These are phyloP conservation scores for Trichoderma sp. DNA, from an alignment of 2,329 filamentous ascomycete genomes.

Conservation along the genomic window DNA sequence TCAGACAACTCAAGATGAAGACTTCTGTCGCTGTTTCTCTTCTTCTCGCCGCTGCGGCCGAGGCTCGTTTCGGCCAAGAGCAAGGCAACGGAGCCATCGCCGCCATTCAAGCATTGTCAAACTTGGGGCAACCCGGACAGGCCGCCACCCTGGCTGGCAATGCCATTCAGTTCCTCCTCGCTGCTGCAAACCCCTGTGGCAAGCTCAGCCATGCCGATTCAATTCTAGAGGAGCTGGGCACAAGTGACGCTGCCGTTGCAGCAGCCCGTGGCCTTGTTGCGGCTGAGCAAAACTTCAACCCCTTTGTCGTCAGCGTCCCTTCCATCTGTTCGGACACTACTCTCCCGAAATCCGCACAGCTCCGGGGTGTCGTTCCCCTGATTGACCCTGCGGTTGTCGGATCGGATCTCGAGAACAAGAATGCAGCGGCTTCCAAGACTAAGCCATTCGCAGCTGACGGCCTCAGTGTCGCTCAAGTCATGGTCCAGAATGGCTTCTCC, in stretches of 20 bases:
- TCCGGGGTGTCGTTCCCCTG: constrained; percentile 3
- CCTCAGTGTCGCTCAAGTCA: constrained; percentile 11
- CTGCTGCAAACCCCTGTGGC: constrained; percentile 10
- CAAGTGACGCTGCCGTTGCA: constrained; percentile 2
- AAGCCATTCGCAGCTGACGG: neutral
- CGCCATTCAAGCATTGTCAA: neutral
- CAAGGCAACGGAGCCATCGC: constrained; percentile 11
- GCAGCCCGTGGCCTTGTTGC: constrained; percentile 7
- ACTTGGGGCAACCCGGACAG: constrained; percentile 3
- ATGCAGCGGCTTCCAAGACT: neutral
- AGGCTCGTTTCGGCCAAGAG: constrained; percentile 8
- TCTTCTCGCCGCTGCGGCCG: neutral
- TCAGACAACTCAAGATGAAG: neutral
- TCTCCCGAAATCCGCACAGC: constrained; percentile 1
- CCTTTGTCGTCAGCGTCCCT: constrained; percentile 8
- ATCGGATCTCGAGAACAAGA: constrained; percentile 11
- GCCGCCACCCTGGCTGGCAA: neutral
- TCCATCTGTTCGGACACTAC: constrained; percentile 6
- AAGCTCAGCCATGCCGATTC: constrained; percentile 8
- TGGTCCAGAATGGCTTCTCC: constrained; percentile 7
- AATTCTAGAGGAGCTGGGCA: neutral
- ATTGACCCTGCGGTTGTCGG: constrained; percentile 8
- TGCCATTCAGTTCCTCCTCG: neutral
- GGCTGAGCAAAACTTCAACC: constrained; percentile 15
- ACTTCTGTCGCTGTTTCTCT: neutral